phyloP scores from a whole-genome alignment of 2,329 filamentous ascomycete genomes.

The Calonectria henricotiae region DNA sequence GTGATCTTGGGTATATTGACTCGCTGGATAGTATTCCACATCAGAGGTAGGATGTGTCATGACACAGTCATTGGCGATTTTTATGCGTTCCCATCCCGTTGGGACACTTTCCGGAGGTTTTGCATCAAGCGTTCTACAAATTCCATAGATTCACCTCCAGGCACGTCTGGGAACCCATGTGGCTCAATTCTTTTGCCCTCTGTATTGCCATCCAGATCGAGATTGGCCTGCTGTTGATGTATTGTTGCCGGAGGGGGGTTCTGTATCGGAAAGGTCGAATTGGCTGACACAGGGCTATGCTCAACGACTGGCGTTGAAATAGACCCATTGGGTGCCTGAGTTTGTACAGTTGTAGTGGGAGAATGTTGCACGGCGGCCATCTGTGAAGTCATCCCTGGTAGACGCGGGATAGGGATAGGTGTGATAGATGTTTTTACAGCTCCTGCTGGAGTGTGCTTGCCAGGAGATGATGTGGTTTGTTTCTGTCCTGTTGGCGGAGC shows the following conservation, averaged over 20 bases:
- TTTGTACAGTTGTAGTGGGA: background rate
- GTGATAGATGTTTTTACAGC: conserved; percentile 50
- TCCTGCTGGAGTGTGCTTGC: conserved; percentile 21
- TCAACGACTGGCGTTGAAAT: background rate
- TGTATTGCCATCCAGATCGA: conserved; percentile 1
- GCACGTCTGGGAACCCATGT: conserved; percentile 62
- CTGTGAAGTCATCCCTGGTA: conserved; percentile 43
- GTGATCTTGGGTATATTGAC: conserved; percentile 20
- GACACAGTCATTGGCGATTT: conserved; percentile 19
- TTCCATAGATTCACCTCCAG: conserved; percentile 63
- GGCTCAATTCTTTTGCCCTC: conserved; percentile 27
- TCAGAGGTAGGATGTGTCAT: background rate
- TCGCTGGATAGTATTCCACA: conserved; percentile 9
- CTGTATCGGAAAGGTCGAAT: background rate
- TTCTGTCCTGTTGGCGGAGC: conserved; percentile 29
- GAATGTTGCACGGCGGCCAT: background rate
- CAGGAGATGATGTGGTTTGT: conserved; percentile 35
- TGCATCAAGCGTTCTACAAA: conserved; percentile 70
- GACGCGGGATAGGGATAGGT: conserved; percentile 55
- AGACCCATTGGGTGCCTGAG: background rate
- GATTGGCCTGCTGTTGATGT: background rate
- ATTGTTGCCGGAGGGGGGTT: background rate
- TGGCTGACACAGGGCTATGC: background rate
- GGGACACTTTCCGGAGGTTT: conserved; percentile 64
- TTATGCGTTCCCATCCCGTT: conserved; percentile 37